Evolutionary conservation across 2,329 filamentous ascomycete species (phyloP), one percentile per base, ranked within the genome.

Genomic region (Aspergillus sojae): DNA sequence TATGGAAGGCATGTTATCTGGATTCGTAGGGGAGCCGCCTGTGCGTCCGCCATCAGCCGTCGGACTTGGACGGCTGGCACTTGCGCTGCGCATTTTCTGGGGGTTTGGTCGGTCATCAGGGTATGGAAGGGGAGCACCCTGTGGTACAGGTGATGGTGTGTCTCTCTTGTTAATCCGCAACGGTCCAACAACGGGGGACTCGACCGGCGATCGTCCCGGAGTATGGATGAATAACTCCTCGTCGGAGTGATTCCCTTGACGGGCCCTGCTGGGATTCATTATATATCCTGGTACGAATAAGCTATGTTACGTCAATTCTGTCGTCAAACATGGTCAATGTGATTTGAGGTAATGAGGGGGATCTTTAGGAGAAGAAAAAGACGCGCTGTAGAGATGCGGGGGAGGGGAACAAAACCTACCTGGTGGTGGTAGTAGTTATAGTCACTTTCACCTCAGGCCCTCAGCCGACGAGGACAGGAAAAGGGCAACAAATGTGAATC

Each of bases 81-180:
- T 70, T 66, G 74, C 72, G n/a, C 68, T 61, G 61, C 73, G 73
- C 64, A 70, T 69, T 45, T 73, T 79, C 71, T 72, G 79, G 67
- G 66, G 80, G 69, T 72, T 71, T 55, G 74, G 73, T 30, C 75
- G 86, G 74, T 92, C 89, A 70, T 91, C 89, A 46, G 92, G 91
- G 71, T 94, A 95, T 0, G 89, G 89, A 28, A 92, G 81, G 65
- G 86, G 80, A 62, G 84, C 90, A 61, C 83, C 79, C 71, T 74
- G 77, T 72, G 75, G 73, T 32, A 76, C 76, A 41, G 87, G 87
- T 58, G 84, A 84, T 36, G 89, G 86, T 62, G 89, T 91, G 71
- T 88, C 86, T 62, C 89, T 88, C 78, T 96, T 96, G 81, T 89
- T 90, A 76, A 96, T 96, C 73, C 92, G 88, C 79, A 97, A 80